Evolutionary conservation across 176 grass and related monocot genomes (phyloP).

Genomic region (Phoenix roebelenii): DNA sequence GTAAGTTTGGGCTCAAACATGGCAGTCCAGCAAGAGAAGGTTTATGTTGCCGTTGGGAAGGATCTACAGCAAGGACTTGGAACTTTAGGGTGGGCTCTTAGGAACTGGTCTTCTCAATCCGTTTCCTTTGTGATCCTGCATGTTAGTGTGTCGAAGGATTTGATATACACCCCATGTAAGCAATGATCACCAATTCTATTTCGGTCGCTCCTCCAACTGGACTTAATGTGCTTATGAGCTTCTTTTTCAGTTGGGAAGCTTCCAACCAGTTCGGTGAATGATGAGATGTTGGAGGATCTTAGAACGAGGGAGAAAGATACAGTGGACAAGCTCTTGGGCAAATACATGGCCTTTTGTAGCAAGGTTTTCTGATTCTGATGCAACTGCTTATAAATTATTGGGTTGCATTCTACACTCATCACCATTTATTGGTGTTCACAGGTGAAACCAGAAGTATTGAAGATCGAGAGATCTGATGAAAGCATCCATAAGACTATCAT

Average conservation of each 20-base stretch:
- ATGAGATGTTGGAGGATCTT: background rate
- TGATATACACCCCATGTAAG: slow-evolving; percentile 4
- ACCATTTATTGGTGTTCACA: background rate
- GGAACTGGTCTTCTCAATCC: slow-evolving; percentile 4
- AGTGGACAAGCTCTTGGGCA: slow-evolving; percentile 1
- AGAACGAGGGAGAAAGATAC: background rate
- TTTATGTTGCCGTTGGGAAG: slow-evolving; percentile 9
- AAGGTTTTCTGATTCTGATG: background rate
- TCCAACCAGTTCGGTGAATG: slow-evolving; percentile 3
- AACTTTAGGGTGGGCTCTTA: background rate
- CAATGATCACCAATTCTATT: background rate
- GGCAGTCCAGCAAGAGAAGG: slow-evolving; percentile 8
- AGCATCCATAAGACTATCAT: background rate
- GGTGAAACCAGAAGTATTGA: slow-evolving; percentile 4
- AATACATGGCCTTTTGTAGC: slow-evolving; percentile 1
- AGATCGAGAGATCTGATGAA: too few relatives aligned
- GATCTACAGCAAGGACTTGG: background rate
- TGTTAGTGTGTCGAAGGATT: background rate
- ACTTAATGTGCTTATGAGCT: background rate
- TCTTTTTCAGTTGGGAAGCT: background rate
- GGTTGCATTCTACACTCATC: too few relatives aligned
- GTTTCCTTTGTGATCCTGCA: slow-evolving; percentile 7
- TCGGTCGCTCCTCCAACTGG: background rate
- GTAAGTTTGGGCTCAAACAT: background rate
- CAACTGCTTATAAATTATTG: too few relatives aligned